These are phyloP conservation scores for Botryotinia globosa DNA, from an alignment of 2,329 filamentous ascomycete species.

Conservation along the genomic window DNA sequence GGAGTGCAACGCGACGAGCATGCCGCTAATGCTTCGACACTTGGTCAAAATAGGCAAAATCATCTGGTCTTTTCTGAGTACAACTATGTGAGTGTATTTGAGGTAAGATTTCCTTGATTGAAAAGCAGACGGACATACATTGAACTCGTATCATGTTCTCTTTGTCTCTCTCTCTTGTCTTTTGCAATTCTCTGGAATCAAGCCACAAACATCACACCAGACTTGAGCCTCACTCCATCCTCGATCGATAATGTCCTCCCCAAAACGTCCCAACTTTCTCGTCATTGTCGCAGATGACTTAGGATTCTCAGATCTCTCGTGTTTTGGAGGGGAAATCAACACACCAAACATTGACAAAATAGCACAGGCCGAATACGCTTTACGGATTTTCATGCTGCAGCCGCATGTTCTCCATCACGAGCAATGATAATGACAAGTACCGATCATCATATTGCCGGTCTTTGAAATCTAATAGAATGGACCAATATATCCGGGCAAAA, in stretches of 20 bases:
- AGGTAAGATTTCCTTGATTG: neutral
- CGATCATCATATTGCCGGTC: constrained; percentile 50
- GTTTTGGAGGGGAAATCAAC: constrained; percentile 56
- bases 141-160: neutral
- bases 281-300: constrained; percentile 42
- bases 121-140: neutral
- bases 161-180: neutral
- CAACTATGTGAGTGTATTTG: neutral
- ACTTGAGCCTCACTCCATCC: neutral
- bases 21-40: neutral
- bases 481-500: constrained; percentile 29
- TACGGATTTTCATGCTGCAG: constrained; percentile 58
- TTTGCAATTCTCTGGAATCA: neutral
- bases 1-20: neutral
- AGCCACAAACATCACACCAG: neutral
- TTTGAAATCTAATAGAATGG: constrained; percentile 39
- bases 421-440: constrained; percentile 60
- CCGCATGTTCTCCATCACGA: constrained; percentile 44
- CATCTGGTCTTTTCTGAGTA: neutral
- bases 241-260: neutral
- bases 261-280: constrained; percentile 42
- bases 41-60: neutral
- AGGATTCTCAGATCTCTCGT: constrained; percentile 45
- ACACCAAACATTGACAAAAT: constrained; percentile 56
- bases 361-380: constrained; percentile 50